Base-by-base conservation (phyloP, 208 protist species). In the Leptomonas pyrrhocoris region DNA sequence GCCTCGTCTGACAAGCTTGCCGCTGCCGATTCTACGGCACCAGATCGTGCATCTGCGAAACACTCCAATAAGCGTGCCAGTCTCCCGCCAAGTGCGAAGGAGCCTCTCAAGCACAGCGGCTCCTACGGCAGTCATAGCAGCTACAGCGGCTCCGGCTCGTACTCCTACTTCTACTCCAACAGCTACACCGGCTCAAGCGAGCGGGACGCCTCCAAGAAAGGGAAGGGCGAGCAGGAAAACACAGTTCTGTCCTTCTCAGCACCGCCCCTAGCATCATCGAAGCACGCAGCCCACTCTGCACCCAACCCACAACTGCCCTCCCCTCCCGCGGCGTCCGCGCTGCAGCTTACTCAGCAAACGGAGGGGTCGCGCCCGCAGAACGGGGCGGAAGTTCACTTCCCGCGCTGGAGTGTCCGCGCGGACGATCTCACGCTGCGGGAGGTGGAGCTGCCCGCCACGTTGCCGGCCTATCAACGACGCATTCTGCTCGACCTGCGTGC, bases 401-500 rank as follows among this genome's bases (percentile, higher is more conserved):
- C 57, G 8, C n/a, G 42, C 48, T 65, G 46, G 19, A 71, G 42
- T 25, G 46, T 30, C 30, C 46, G 62, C 8, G 23, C 62, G 6
- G 58, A 28, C 36, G 51, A 56, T 49, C 28, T 59, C 6, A 9
- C 54, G 8, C 62, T 59, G 36, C 57, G 46, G 19, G 73, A 79
- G n/a, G 73, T 68, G n/a, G 72, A 79, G 23, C 63, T 48, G 43
- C 63, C 64, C 23, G 25, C 68, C 27, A 43, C 56, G 13, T 77
- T 91, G 73, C 82, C 84, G 15, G 77, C 73, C n/a, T 90, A 86
- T 66, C 83, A 89, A 57, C 77, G 75, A 31, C 88, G 85, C 23
- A 75, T 94, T 36, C 28, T 94, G 43, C 79, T 87, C 8, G 85
- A 92, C 49, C 58, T 88, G 77, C 81, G 85, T 27, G 85, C 78